Evolutionary conservation across 257 asterid genomes (phyloP).

Genomic region (Plantago major): DNA sequence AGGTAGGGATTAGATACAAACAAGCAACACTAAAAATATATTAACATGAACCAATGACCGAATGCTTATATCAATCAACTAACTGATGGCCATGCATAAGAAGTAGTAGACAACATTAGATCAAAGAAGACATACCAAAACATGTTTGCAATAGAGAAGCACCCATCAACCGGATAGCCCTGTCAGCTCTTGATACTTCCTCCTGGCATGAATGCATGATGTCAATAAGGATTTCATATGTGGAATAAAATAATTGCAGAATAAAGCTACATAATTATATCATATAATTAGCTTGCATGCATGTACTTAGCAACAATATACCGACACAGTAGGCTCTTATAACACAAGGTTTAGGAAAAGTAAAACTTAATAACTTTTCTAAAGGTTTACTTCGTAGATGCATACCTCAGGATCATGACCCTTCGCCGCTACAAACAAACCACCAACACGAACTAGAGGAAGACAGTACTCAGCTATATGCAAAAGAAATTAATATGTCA

Average conservation of each 20-base stretch:
- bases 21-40: not conserved
- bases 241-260: not conserved
- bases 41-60: not conserved
- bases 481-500: conserved; percentile 21
- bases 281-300: not conserved
- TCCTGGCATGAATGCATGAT: conserved; percentile 39
- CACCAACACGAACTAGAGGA: conserved; percentile 92
- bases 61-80: not conserved
- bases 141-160: conserved; percentile 68
- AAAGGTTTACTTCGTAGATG: conserved; percentile 6
- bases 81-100: conserved; percentile 1
- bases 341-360: too few species aligned
- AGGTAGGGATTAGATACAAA: not conserved
- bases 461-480: conserved; percentile 82
- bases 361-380: too few species aligned
- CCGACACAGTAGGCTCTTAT: not conserved
- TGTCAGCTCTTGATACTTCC: conserved; percentile 78
- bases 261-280: conserved; percentile 4
- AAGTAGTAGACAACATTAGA: conserved; percentile 5
- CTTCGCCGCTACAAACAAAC: conserved; percentile 87
- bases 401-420: conserved; percentile 87
- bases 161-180: conserved; percentile 78
- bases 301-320: not conserved
- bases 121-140: conserved; percentile 44
- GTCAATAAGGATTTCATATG: not conserved